Conservation (phyloP, 2,329 filamentous ascomycete genomes). For the Fonsecaea nubica region DNA sequence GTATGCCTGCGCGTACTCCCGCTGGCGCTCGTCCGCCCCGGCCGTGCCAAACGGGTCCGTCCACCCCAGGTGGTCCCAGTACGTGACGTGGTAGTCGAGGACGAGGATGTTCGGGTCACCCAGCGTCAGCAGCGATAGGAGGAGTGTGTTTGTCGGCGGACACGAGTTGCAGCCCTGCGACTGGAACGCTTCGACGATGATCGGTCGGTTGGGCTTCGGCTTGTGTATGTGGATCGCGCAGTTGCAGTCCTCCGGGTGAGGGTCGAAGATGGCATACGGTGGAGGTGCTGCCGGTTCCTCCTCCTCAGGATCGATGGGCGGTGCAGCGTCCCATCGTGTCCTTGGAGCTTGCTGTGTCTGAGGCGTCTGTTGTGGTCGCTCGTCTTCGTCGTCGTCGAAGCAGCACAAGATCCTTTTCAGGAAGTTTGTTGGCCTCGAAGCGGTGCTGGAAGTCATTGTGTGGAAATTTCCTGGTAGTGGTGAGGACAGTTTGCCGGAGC, state of each 20-base stretch:
- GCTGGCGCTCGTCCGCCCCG: conserved; percentile 20
- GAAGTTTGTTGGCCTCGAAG: neutral
- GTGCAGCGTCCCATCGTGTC: conserved; percentile 21
- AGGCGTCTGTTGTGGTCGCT: conserved; percentile 4
- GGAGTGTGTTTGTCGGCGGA: conserved; percentile 21
- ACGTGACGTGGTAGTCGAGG: conserved; percentile 26
- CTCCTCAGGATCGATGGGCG: conserved; percentile 13
- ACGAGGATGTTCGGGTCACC: conserved; percentile 30
- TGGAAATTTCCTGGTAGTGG: neutral
- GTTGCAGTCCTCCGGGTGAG: conserved; percentile 20
- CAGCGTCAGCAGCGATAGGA: conserved; percentile 15
- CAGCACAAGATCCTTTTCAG: conserved; percentile 18
- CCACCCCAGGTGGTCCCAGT: conserved; percentile 31
- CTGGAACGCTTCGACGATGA: conserved; percentile 22
- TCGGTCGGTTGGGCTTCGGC: conserved; percentile 14
- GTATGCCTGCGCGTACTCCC: conserved; percentile 22
- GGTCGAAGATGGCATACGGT: conserved; percentile 20
- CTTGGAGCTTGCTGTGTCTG: conserved; percentile 14
- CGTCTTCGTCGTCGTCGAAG: conserved; percentile 12
- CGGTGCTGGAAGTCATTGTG: conserved; percentile 4
- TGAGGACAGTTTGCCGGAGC: neutral
- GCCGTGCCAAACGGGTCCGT: conserved; percentile 22
- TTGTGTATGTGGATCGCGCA: conserved; percentile 23
- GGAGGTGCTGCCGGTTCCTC: conserved; percentile 13
- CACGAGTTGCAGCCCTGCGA: conserved; percentile 25